These are phyloP conservation scores for Debaryomyces subglobosus DNA, from an alignment of 1,139 yeast species.

Conservation along the genomic window DNA sequence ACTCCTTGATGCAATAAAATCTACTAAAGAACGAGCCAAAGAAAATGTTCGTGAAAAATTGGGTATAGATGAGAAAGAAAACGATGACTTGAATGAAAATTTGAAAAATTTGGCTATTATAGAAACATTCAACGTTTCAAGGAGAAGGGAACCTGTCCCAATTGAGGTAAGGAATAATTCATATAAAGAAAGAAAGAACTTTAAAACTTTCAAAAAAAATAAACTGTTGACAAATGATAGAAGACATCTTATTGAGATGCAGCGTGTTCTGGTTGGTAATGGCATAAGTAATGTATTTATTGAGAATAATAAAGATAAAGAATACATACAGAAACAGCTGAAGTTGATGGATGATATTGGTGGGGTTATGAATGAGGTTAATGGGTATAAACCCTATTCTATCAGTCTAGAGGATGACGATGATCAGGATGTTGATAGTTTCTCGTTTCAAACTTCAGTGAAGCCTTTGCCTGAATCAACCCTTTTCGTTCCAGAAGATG, in stretches of 20 bases:
- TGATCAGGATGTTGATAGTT: constrained; percentile 11
- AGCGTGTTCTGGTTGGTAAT: constrained; percentile 19
- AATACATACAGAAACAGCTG: constrained; percentile 9
- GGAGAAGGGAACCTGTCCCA: constrained; percentile 12
- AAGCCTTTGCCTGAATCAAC: background rate
- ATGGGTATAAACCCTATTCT: constrained; percentile 16
- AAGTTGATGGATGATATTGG: constrained; percentile 27
- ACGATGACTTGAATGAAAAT: constrained; percentile 11
- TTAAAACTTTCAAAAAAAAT: constrained; percentile 39
- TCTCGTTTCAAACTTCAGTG: background rate
- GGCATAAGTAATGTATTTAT: constrained; percentile 14
- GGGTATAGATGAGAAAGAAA: constrained; percentile 23
- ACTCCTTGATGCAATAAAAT: constrained; percentile 38
- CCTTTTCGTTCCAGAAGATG: constrained; percentile 20
- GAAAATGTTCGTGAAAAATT: constrained; percentile 31
- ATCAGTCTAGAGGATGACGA: constrained; percentile 14
- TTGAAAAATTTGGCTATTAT: constrained; percentile 35
- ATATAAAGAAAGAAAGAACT: constrained; percentile 35
- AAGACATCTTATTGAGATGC: constrained; percentile 30
- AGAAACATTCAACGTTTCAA: constrained; percentile 33
- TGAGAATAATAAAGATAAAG: constrained; percentile 11
- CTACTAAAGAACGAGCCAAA: constrained; percentile 32
- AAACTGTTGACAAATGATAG: constrained; percentile 24
- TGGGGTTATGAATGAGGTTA: constrained; percentile 30
- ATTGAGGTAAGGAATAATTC: constrained; percentile 1